Evolutionary conservation across 164 flowering plant genomes (phyloP).

Genomic region (Magnolia changhungtana): DNA sequence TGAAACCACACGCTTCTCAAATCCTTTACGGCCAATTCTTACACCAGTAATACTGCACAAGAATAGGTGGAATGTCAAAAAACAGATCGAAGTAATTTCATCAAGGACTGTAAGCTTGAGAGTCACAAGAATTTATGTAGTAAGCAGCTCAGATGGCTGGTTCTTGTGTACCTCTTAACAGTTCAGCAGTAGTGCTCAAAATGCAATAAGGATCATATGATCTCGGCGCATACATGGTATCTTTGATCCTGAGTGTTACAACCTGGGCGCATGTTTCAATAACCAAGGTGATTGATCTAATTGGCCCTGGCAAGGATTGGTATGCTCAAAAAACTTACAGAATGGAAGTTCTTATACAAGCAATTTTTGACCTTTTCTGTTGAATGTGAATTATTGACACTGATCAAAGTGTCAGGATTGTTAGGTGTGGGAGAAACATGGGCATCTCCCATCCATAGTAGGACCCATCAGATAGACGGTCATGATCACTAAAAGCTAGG

Average conservation of each 20-base stretch:
- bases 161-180: not conserved
- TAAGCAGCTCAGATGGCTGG: too few species aligned
- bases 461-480: not conserved
- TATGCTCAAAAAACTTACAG: not conserved
- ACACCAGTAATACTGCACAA: conserved; percentile 59
- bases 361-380: not conserved
- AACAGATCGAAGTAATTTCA: not conserved
- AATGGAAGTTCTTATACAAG: not conserved
- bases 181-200: too few species aligned
- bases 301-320: not conserved
- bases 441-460: too few species aligned
- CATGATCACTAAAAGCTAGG: not conserved
- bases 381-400: not conserved
- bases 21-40: conserved; percentile 75
- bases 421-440: too few species aligned
- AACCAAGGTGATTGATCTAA: not conserved
- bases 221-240: too few species aligned
- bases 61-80: conserved; percentile 4
- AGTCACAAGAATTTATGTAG: not conserved
- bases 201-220: too few species aligned
- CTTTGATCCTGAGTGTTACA: too few species aligned
- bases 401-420: not conserved
- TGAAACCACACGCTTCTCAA: conserved; percentile 90
- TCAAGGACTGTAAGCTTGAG: not conserved
- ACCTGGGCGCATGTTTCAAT: not conserved